Base-by-base conservation (phyloP, 352 stramenopile genomes). In the Globisporangium splendens region DNA sequence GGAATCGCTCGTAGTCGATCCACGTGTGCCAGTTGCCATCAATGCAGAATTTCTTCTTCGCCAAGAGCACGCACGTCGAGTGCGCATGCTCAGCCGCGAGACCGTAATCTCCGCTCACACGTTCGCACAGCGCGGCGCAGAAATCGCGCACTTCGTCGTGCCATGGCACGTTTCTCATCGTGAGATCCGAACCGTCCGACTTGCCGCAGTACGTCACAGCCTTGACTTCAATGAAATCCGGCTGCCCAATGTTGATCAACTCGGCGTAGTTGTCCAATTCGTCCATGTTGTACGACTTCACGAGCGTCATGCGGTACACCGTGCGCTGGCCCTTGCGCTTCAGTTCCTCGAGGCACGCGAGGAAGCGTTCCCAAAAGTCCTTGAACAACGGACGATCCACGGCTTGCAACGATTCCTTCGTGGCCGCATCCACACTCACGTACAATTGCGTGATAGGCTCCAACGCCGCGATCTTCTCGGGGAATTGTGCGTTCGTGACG, bases 401-500 rank as follows among this genome's bases (percentile, higher is more conserved):
- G 28, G 90, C 95, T 61, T 98, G 92, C 46, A 99, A 75, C 38
- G 86, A 97, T 44, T 99, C 95, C 63, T 98, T 97, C 5, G 91
- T 99, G 6, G 93, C 86, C 6, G 96, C 97, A 67, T 99, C 97
- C 15, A 99, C 90, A 62, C 89, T 98, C n/a, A 99, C 96, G 70
- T 99, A 99, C 31, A 99, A 72, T 70, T 99, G 97, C 18, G 97
- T 99, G 54, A 99, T 97, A 1, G 97, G 97, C 54, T 96, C 79
- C 3, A 99, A 76, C 51, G 83, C 88, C 0, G 83, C 77, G 70
- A 99, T 99, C 46, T 96, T 96, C 61, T 98, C 84, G 0, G 97
- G 97, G 77, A 99, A 98, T 73, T 99, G 96, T 21, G 96, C 96
- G 67, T 99, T 99, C 2, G 96, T 99, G 4, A 99, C 97, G 35